Evolutionary conservation across 305 asterid species (phyloP).

Genomic region (Fraxinus paxiana): DNA sequence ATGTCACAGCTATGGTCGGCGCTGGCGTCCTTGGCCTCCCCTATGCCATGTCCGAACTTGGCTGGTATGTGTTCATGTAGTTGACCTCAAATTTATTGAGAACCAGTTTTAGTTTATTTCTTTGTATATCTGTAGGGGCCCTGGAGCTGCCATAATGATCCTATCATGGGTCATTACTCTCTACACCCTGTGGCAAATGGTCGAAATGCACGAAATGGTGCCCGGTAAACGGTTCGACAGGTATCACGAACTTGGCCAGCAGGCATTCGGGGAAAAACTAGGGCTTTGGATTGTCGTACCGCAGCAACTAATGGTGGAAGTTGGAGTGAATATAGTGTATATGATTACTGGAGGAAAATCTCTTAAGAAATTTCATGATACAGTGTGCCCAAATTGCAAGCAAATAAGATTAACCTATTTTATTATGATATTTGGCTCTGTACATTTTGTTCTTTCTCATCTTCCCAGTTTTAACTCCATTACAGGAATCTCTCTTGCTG

Average conservation of each 20-base stretch:
- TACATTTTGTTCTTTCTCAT: slow-evolving; percentile 39
- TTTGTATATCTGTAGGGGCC: slow-evolving; percentile 35
- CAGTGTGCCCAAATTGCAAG: slow-evolving; percentile 14
- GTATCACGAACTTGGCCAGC: slow-evolving; percentile 43
- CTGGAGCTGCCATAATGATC: slow-evolving; percentile 32
- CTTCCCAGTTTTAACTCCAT: slow-evolving; percentile 47
- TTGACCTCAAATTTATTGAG: not conserved
- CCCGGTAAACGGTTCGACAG: slow-evolving; percentile 41
- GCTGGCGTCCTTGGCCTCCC: slow-evolving; percentile 56
- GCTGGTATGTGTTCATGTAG: slow-evolving; percentile 32
- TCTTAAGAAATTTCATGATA: slow-evolving; percentile 29
- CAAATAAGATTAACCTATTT: slow-evolving; percentile 28
- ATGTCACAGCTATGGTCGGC: slow-evolving; percentile 47
- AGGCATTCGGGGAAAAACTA: slow-evolving; percentile 35
- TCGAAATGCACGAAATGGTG: slow-evolving; percentile 48
- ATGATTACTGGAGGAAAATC: slow-evolving; percentile 52
- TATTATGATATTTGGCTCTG: slow-evolving; percentile 33
- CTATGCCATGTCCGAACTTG: slow-evolving; percentile 48
- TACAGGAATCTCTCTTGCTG: slow-evolving; percentile 35
- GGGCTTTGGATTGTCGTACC: slow-evolving; percentile 43
- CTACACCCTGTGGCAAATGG: slow-evolving; percentile 53
- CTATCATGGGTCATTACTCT: slow-evolving; percentile 44
- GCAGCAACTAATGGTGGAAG: slow-evolving; percentile 38
- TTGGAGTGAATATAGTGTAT: slow-evolving; percentile 39
- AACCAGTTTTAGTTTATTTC: not conserved